Percentiles rank a stretch among this genome's conserved stretches.
Evolutionary conservation across 805 yeast species (phyloP).

Genomic region (Myxozyma geophila): DNA sequence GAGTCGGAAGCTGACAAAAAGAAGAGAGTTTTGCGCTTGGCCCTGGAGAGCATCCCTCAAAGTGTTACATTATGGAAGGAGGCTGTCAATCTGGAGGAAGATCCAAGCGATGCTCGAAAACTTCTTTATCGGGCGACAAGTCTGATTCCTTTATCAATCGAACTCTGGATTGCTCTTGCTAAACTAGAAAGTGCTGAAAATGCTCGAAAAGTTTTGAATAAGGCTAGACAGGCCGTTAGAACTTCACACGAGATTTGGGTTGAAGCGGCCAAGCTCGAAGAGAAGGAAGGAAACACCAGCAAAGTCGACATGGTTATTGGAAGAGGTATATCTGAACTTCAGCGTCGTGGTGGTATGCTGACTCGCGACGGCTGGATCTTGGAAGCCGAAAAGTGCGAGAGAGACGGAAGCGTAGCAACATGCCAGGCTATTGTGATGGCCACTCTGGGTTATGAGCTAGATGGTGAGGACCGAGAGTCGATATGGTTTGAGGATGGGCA

Average conservation of each 20-base stretch:
- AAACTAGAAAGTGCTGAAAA: slow-evolving; percentile 51
- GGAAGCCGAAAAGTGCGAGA: slow-evolving; percentile 60
- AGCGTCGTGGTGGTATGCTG: slow-evolving; percentile 44
- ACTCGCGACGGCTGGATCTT: slow-evolving; percentile 57
- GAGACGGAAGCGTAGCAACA: slow-evolving; percentile 52
- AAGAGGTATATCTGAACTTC: slow-evolving; percentile 55
- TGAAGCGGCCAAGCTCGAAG: slow-evolving; percentile 71
- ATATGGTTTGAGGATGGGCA: slow-evolving; percentile 50
- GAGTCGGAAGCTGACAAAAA: slow-evolving; percentile 63
- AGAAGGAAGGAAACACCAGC: slow-evolving; percentile 48
- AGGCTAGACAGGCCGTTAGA: slow-evolving; percentile 61
- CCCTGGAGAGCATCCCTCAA: slow-evolving; percentile 65
- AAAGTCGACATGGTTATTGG: slow-evolving; percentile 55
- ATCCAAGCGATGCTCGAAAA: slow-evolving; percentile 53
- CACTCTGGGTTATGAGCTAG: slow-evolving; percentile 47
- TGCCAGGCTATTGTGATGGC: slow-evolving; percentile 58
- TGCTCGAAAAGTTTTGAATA: slow-evolving; percentile 60
- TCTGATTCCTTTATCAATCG: slow-evolving; percentile 65
- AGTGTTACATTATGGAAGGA: slow-evolving; percentile 69
- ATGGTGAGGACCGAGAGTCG: slow-evolving; percentile 41
- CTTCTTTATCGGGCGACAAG: slow-evolving; percentile 70
- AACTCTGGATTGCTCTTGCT: slow-evolving; percentile 67
- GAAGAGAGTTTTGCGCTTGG: slow-evolving; percentile 67
- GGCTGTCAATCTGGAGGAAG: slow-evolving; percentile 64
- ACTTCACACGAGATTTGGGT: slow-evolving; percentile 66